A percentile compares a stretch with the other conserved stretches of the same genome.
phyloP scores from a whole-genome alignment of 495 filamentous ascomycete genomes.

The Penicillium cosmopolitanum region DNA sequence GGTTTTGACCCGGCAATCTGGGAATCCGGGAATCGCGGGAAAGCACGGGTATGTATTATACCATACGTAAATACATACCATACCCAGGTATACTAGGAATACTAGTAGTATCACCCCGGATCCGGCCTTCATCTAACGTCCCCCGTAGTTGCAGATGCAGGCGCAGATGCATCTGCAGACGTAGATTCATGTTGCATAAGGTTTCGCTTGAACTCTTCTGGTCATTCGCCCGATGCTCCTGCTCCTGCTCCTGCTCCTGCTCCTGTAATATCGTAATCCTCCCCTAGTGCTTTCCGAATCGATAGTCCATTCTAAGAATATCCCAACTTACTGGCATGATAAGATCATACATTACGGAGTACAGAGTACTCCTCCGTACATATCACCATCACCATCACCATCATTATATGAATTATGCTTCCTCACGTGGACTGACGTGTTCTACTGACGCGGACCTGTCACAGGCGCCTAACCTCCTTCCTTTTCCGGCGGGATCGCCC shows the following conservation, averaged over 20 bases:
- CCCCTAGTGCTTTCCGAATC: too few relatives aligned
- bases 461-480: conserved; percentile 28
- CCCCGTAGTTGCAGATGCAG: not conserved
- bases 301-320: not conserved
- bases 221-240: not conserved
- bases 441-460: conserved; percentile 19
- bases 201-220: conserved; percentile 4
- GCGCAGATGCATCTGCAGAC: not conserved
- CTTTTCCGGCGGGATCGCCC: conserved; percentile 28
- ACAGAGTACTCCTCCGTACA: not conserved
- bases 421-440: conserved; percentile 20
- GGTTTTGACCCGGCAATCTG: conserved; percentile 1
- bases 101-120: not conserved
- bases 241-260: too few relatives aligned
- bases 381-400: too few relatives aligned
- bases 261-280: not conserved
- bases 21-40: conserved; percentile 7
- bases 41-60: not conserved
- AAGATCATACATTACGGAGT: too few relatives aligned
- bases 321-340: too few relatives aligned
- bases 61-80: not conserved
- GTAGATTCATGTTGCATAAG: conserved; percentile 4
- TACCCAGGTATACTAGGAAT: not conserved
- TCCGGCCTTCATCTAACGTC: conserved; percentile 6
- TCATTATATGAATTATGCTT: not conserved